These are phyloP conservation scores for Rubroboletus pulcherrimus DNA, from an alignment of 768 basidiomycete species.

Conservation along the genomic window DNA sequence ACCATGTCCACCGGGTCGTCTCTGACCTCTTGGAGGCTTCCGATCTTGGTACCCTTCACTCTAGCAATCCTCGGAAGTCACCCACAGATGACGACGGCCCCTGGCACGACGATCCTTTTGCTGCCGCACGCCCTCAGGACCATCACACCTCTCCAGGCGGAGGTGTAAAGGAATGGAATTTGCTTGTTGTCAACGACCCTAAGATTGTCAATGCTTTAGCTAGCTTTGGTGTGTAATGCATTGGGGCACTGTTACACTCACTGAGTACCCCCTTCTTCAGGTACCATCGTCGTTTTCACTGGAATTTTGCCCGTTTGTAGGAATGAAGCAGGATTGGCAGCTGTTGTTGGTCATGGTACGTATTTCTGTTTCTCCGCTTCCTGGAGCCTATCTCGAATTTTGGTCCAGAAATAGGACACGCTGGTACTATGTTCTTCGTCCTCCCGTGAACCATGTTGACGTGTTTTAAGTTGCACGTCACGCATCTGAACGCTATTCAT, in stretches of 20 bases:
- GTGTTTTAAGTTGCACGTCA: slow-evolving; percentile 50
- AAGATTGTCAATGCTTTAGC: slow-evolving; percentile 77
- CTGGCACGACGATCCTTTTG: slow-evolving; percentile 23
- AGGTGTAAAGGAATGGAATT: slow-evolving; percentile 50
- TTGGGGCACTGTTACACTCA: not conserved
- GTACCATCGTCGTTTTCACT: slow-evolving; percentile 82
- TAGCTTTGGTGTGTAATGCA: slow-evolving; percentile 47
- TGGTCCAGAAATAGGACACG: slow-evolving; percentile 71
- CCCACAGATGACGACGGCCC: slow-evolving; percentile 12
- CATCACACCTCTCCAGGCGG: slow-evolving; percentile 12
- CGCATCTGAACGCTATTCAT: slow-evolving; percentile 47
- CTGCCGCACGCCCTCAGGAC: not conserved
- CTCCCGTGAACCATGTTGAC: not conserved
- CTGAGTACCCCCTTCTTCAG: slow-evolving; percentile 29
- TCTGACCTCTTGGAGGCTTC: slow-evolving; percentile 65
- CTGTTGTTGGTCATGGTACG: slow-evolving; percentile 79
- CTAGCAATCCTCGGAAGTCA: slow-evolving; percentile 7
- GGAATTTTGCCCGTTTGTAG: slow-evolving; percentile 77
- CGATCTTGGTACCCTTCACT: slow-evolving; percentile 58
- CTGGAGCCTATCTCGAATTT: not conserved
- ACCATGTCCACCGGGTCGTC: slow-evolving; percentile 68
- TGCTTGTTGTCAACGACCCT: slow-evolving; percentile 74
- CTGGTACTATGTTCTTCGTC: slow-evolving; percentile 39
- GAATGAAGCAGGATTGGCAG: slow-evolving; percentile 80
- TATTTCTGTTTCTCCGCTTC: not conserved